phyloP scores from a whole-genome alignment of 2,329 filamentous ascomycete genomes.

The Whalleya microplaca region DNA sequence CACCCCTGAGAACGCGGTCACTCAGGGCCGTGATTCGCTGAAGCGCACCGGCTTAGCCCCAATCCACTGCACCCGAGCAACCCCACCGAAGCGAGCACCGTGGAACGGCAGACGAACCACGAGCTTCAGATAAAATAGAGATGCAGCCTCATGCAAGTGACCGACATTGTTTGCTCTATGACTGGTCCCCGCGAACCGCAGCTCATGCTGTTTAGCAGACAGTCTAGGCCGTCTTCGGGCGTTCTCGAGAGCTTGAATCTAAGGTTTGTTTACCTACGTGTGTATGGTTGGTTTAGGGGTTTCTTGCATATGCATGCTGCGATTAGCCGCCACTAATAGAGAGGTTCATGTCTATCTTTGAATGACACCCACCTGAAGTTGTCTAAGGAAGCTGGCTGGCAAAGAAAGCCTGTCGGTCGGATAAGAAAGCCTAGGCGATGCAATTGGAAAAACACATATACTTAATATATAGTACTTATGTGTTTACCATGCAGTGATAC shows the following conservation, averaged over 20 bases:
- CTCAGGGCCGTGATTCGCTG: constrained; percentile 21
- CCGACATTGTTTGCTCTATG: constrained; percentile 24
- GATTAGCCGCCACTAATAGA: background rate
- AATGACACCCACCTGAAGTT: too few relatives aligned
- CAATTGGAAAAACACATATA: too few relatives aligned
- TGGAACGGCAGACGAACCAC: constrained; percentile 29
- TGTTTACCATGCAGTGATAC: too few relatives aligned
- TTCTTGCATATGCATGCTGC: background rate
- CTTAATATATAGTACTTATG: too few relatives aligned
- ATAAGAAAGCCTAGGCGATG: too few relatives aligned
- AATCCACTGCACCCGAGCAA: constrained; percentile 21
- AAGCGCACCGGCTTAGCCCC: constrained; percentile 20
- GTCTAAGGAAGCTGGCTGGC: too few relatives aligned
- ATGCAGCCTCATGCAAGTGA: constrained; percentile 25
- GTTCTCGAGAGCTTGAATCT: background rate
- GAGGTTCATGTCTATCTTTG: too few relatives aligned
- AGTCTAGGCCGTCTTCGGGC: constrained; percentile 36
- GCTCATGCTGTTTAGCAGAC: constrained; percentile 4
- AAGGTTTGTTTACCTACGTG: background rate
- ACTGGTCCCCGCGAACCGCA: constrained; percentile 23
- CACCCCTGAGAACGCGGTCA: constrained; percentile 20
- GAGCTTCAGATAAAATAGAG: constrained; percentile 21
- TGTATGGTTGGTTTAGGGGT: background rate
- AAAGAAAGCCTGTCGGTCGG: too few relatives aligned
- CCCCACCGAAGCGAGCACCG: constrained; percentile 16